Conservation (phyloP, 352 stramenopile species). For the Blastocystis sp. region DNA sequence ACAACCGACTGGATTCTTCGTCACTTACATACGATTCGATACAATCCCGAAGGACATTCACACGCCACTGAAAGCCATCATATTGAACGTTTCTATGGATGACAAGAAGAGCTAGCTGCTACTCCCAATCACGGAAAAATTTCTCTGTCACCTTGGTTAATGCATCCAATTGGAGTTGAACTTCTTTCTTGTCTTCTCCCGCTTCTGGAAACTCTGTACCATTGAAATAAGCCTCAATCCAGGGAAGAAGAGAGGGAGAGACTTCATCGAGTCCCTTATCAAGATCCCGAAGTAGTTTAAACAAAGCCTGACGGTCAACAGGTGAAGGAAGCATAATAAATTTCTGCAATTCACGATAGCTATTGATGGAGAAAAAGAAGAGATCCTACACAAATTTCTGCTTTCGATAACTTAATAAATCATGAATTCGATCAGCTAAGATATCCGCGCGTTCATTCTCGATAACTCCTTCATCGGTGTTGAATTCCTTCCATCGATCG, state of each 20-base stretch:
- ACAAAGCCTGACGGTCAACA: conserved; percentile 20
- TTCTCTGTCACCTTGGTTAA: conserved; percentile 62
- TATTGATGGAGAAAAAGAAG: not conserved
- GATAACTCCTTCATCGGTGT: conserved; percentile 63
- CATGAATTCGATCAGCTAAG: conserved; percentile 63
- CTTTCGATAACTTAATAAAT: conserved; percentile 58
- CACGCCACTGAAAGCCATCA: conserved; percentile 66
- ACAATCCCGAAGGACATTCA: conserved; percentile 64
- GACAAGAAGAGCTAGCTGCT: not conserved
- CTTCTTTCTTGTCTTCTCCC: conserved; percentile 28
- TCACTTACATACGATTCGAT: conserved; percentile 59
- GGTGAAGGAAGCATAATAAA: conserved; percentile 68
- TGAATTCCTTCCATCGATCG: conserved; percentile 60
- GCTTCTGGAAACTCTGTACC: conserved; percentile 58
- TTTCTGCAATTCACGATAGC: conserved; percentile 61
- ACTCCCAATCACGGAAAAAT: conserved; percentile 68
- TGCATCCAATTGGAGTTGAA: conserved; percentile 40
- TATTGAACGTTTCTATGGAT: conserved; percentile 56
- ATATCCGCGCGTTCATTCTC: conserved; percentile 67
- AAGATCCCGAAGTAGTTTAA: conserved; percentile 39
- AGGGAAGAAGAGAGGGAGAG: conserved; percentile 45
- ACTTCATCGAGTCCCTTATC: conserved; percentile 59
- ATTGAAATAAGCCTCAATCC: conserved; percentile 67
- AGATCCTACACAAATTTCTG: conserved; percentile 57
- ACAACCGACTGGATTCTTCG: conserved; percentile 14